phyloP scores from a whole-genome alignment of 1,284 basidiomycete genomes.

The Microbotryomycetes sp. region DNA sequence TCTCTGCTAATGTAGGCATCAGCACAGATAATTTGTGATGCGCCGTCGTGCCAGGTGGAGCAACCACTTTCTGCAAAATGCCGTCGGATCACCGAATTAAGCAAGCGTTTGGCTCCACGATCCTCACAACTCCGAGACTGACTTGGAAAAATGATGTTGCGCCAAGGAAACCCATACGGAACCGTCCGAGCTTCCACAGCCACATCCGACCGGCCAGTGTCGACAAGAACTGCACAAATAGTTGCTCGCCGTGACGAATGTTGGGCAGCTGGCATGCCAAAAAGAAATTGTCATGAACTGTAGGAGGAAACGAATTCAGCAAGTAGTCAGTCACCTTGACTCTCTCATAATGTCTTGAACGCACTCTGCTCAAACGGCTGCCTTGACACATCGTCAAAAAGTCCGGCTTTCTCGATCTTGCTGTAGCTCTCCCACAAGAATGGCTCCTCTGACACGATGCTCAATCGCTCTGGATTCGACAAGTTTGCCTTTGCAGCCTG shows the following conservation, averaged over 20 bases:
- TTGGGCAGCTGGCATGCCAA: conserved; percentile 22
- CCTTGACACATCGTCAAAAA: conserved; percentile 11
- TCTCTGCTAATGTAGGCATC: conserved; percentile 5
- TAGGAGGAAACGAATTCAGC: not conserved
- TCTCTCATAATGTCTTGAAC: not conserved
- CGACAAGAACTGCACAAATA: conserved; percentile 22
- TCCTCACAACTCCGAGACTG: not conserved
- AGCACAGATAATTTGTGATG: conserved; percentile 28
- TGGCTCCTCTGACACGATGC: conserved; percentile 5
- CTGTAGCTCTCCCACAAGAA: conserved; percentile 29
- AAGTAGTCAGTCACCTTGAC: not conserved
- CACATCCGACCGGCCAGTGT: conserved; percentile 19
- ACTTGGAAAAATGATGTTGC: conserved; percentile 16
- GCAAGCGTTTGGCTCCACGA: not conserved
- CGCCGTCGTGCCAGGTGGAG: conserved; percentile 5
- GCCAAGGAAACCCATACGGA: conserved; percentile 25
- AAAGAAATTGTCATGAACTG: conserved; percentile 25
- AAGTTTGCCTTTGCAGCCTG: conserved; percentile 7
- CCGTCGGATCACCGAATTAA: not conserved
- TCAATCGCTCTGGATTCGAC: conserved; percentile 3
- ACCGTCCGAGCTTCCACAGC: conserved; percentile 22
- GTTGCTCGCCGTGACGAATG: conserved; percentile 18
- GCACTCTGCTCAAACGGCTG: conserved; percentile 8
- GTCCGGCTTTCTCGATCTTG: not conserved
- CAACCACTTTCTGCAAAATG: conserved; percentile 20